Evolutionary conservation across 176 grass and related monocot species (phyloP), one percentile per base, ranked within the genome.

Genomic region (Elaeis guineensis): DNA sequence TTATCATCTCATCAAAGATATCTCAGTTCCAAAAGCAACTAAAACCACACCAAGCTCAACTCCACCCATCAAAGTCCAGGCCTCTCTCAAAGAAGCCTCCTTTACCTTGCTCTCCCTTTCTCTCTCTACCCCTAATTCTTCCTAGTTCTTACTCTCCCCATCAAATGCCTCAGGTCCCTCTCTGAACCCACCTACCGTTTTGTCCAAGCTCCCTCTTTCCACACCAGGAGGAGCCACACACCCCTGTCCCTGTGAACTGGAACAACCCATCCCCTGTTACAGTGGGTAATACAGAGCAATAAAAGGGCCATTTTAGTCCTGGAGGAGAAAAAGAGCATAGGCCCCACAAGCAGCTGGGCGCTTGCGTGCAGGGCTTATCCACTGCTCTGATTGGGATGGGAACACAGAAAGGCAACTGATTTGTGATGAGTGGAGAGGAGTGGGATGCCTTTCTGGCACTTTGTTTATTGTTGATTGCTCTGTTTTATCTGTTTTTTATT

Each of bases 361-460:
- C 58, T 89, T 85, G 86, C 81, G 86, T 85, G 75, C 71, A 63
- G 81, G 81, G 71, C 78, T 79, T 76, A 66, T 57, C 71, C 71
- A 58, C 67, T 72, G 66, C 57, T 22, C 65, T 70, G 78, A 77
- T 76, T 74, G 83, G 83, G 58, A 58, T 57, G 54, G 26, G 14
- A 52, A 21, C 14, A 65, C 17, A 50, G 30, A 63, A 66, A 69
- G 67, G 28, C 39, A 19, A 59, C 30, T 25, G 67, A 50, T 59
- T 18, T 50, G 39, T 59, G 67, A 55, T 70, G 30, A 25, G 67
- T 70, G 54, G 16, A 39, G 4, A 1, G 8, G 35, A 11, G 35
- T 12, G 35, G 35, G 35, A 44, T 44, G 35, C 35, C 35, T 44
- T 44, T 44, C 35, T 44, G 35, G 14, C 32, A 30, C 32, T 62